Conservation (phyloP, 2,329 filamentous ascomycete species). For the Aspergillus intermedius region DNA sequence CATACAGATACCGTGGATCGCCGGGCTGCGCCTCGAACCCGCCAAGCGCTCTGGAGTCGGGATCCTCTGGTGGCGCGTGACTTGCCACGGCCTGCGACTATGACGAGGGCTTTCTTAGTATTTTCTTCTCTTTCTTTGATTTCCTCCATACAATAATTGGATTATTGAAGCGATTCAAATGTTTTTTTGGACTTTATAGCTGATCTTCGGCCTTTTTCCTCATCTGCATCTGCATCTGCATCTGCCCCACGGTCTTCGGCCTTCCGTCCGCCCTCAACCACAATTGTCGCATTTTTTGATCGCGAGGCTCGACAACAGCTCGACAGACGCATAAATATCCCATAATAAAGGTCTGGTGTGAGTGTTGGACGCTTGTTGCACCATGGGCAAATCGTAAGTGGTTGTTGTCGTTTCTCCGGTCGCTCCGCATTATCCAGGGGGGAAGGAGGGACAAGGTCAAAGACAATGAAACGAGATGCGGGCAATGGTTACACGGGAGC, state of each 20-base stretch:
- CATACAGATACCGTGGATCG: no score
- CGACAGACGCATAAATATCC: no score
- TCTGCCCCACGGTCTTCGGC: not conserved
- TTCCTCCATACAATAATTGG: not conserved
- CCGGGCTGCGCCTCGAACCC: constrained; percentile 9
- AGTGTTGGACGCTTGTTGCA: constrained; percentile 12
- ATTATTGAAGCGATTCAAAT: not conserved
- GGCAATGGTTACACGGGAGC: not conserved
- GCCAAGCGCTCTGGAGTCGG: constrained; percentile 15
- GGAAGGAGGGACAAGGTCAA: not conserved
- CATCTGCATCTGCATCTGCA: not conserved
- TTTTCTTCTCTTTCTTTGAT: not conserved
- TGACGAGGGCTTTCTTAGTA: no score
- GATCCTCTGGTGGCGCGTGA: not conserved
- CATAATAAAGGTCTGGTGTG: not conserved
- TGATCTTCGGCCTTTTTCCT: not conserved
- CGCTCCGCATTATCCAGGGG: constrained; percentile 4
- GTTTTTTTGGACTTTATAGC: not conserved
- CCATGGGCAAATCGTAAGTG: constrained; percentile 35
- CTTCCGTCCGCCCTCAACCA: not conserved
- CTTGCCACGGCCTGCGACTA: no score
- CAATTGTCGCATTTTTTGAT: not conserved
- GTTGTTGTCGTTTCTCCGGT: constrained; percentile 1
- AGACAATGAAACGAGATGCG: not conserved
- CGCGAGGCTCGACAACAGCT: no score